phyloP scores from a whole-genome alignment of 192 early-diverging fungal species.

The Nowakowskiella sp. region DNA sequence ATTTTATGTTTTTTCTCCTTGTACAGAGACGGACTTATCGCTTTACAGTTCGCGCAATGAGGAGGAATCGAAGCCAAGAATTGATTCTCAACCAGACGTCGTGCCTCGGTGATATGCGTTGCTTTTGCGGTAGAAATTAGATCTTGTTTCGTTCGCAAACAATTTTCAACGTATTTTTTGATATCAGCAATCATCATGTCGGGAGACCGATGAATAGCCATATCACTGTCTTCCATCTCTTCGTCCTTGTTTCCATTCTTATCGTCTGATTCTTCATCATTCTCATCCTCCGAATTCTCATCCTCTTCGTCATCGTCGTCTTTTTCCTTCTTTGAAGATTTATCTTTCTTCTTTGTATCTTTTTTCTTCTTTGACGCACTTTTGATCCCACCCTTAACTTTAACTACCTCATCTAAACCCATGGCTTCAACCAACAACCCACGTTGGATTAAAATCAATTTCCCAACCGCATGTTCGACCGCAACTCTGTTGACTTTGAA shows the following conservation, averaged over 20 bases:
- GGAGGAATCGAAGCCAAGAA: constrained; percentile 36
- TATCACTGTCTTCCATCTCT: constrained; percentile 27
- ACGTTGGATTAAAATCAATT: constrained; percentile 75
- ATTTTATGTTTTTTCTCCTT: constrained; percentile 78
- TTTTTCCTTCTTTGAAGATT: constrained; percentile 25
- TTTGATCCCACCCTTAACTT: constrained; percentile 6
- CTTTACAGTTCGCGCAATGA: constrained; percentile 38
- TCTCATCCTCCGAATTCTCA: constrained; percentile 30
- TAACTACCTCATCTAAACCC: constrained; percentile 61
- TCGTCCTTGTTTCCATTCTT: constrained; percentile 33
- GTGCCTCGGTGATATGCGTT: constrained; percentile 34
- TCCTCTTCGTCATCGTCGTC: constrained; percentile 22
- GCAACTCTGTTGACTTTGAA: constrained; percentile 56
- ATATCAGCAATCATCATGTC: constrained; percentile 58
- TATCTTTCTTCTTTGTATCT: constrained; percentile 11
- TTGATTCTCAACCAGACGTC: constrained; percentile 38
- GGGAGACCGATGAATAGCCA: constrained; percentile 20
- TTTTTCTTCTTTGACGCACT: constrained; percentile 13
- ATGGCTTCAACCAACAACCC: constrained; percentile 81
- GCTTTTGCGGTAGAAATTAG: constrained; percentile 18
- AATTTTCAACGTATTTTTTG: constrained; percentile 49
- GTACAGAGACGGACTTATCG: constrained; percentile 58
- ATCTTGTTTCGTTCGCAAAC: constrained; percentile 17
- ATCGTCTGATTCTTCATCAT: constrained; percentile 26
- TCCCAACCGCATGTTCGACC: constrained; percentile 63